A percentile compares a stretch with the other conserved stretches of the same genome.
phyloP scores from a whole-genome alignment of 805 yeast genomes.

The Monosporozyma aquatica region DNA sequence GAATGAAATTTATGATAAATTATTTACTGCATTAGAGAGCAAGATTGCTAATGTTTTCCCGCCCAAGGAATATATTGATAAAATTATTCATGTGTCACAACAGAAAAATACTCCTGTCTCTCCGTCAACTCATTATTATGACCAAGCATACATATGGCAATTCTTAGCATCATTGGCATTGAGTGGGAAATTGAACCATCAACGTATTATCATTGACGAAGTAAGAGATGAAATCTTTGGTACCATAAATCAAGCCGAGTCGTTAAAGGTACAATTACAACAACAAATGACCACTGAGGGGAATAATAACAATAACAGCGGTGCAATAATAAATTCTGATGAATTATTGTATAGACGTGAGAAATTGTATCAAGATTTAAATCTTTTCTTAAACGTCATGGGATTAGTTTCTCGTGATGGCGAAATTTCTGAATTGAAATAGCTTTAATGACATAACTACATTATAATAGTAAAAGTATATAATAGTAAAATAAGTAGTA shows the following conservation, averaged over 20 bases:
- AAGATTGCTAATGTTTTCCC: slow-evolving; percentile 77
- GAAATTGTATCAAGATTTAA: slow-evolving; percentile 67
- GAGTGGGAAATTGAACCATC: slow-evolving; percentile 84
- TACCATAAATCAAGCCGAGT: slow-evolving; percentile 68
- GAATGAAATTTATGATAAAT: slow-evolving; percentile 71
- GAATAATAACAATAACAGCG: too few species aligned
- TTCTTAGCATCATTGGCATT: slow-evolving; percentile 88
- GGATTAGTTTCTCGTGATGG: slow-evolving; percentile 87
- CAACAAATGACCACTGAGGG: background rate
- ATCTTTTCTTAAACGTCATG: slow-evolving; percentile 90
- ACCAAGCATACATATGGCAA: slow-evolving; percentile 90
- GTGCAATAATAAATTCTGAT: slow-evolving; percentile 29
- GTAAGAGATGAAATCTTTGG: slow-evolving; percentile 90
- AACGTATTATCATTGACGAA: slow-evolving; percentile 88
- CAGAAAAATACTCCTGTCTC: background rate
- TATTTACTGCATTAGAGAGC: slow-evolving; percentile 72
- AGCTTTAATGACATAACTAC: background rate
- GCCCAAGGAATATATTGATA: slow-evolving; percentile 36
- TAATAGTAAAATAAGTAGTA: too few species aligned
- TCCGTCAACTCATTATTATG: slow-evolving; percentile 27
- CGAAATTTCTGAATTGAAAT: slow-evolving; percentile 71
- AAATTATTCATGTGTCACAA: slow-evolving; percentile 8
- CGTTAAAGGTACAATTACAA: slow-evolving; percentile 24
- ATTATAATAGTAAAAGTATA: too few species aligned
- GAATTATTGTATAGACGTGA: slow-evolving; percentile 41